Base-by-base conservation (phyloP, 768 basidiomycete species). In the Phaeolepiota aurea region DNA sequence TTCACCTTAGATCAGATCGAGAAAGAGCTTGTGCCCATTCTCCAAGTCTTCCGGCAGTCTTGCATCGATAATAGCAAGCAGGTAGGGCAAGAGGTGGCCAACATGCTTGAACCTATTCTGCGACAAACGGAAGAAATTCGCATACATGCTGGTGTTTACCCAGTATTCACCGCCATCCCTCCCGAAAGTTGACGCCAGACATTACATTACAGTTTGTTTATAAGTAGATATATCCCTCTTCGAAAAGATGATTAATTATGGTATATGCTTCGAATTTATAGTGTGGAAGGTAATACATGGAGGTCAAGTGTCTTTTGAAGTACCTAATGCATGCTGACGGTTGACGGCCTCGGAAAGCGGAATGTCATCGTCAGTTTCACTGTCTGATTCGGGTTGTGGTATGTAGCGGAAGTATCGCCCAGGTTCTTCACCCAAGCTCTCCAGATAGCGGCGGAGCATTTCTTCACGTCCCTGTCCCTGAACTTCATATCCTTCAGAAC, bases 401-500 rank as follows among this genome's bases (percentile, higher is more conserved):
- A 77, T 74, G 56, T 90, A 90, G 21, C 72, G 66, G 40, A 75
- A 64, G 51, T 90, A 90, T 49, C 77, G 66, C 34, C 74, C 77
- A 2, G 69, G 68, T 47, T 76, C 71, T 48, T 71, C 70, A 5
- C 74, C 73, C 23, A 77, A 55, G 31, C 65, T 65, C 42, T 61
- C 59, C 21, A 88, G 56, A 56, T 84, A 81, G 37, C 68, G 62
- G 42, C 56, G 61, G 30, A 89, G 57, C 64, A 88, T 69, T 33
- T 72, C 74, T 51, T 87, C 82, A 43, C 87, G 66, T 33, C 74
- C 65, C 25, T 74, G 60, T 9, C 74, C 61, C 11, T 69, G 71
- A 34, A 86, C 77, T 53, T 91, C 88, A 49, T 80, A 86, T 3
- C 88, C 88, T 61, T 91, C 89, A 11, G 87, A 90, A 15, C 88